A percentile compares a stretch with the other conserved stretches of the same genome.
These are phyloP conservation scores for Pseudozyma sp. DNA, from an alignment of 1,284 basidiomycete species.

Conservation along the genomic window DNA sequence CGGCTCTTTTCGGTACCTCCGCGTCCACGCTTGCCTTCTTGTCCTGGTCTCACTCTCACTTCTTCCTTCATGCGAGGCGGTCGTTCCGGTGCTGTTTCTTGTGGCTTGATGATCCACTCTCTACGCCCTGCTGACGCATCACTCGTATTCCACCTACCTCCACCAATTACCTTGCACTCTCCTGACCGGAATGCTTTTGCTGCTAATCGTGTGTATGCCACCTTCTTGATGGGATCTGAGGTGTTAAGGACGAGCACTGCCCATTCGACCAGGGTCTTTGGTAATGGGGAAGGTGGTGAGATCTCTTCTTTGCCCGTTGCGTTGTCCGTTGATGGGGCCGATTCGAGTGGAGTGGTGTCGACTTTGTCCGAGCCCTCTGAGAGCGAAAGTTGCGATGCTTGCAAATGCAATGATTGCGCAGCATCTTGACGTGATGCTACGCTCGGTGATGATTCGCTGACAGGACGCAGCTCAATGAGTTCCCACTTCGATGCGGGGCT, in stretches of 20 bases:
- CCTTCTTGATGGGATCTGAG: constrained; percentile 78
- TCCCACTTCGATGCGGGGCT: constrained; percentile 73
- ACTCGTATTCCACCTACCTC: constrained; percentile 49
- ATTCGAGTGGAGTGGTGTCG: not conserved
- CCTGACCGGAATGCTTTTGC: constrained; percentile 79
- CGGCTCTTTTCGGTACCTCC: constrained; percentile 75
- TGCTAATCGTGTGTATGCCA: constrained; percentile 78
- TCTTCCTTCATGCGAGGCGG: constrained; percentile 74
- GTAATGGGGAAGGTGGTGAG: constrained; percentile 46
- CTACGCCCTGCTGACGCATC: constrained; percentile 10
- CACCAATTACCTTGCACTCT: constrained; percentile 76
- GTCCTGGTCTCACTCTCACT: constrained; percentile 76
- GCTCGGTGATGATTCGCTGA: constrained; percentile 76
- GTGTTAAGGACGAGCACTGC: constrained; percentile 81
- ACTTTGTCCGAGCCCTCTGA: constrained; percentile 23
- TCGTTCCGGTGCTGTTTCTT: constrained; percentile 74
- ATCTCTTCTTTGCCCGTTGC: not conserved
- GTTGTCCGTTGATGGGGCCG: not conserved
- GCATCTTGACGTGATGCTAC: constrained; percentile 26
- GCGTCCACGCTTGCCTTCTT: constrained; percentile 75
- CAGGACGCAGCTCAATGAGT: constrained; percentile 80
- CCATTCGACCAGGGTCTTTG: constrained; percentile 78
- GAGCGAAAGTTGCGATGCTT: constrained; percentile 20
- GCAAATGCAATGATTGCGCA: constrained; percentile 31
- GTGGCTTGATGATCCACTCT: constrained; percentile 43